Conservation (phyloP, 2,329 filamentous ascomycete genomes). For the Taxawa tesnikishii region DNA sequence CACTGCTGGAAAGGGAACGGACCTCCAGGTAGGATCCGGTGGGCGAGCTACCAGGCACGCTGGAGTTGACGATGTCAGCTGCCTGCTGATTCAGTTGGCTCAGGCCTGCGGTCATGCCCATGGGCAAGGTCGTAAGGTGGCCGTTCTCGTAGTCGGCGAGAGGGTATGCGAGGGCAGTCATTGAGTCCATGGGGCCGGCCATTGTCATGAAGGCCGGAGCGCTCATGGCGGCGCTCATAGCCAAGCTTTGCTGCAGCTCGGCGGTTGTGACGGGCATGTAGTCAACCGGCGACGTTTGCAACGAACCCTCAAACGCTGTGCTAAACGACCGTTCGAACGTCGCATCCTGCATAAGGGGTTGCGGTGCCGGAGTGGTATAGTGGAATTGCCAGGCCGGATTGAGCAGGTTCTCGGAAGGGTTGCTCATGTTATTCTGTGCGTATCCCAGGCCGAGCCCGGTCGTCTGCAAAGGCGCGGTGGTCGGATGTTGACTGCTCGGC, state of each 20-base stretch:
- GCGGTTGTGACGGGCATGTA: conserved; percentile 31
- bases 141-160: conserved; percentile 59
- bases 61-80: conserved; percentile 17
- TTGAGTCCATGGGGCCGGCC: conserved; percentile 29
- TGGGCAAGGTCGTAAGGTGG: conserved; percentile 39
- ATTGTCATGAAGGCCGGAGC: conserved; percentile 26
- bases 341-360: conserved; percentile 18
- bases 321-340: conserved; percentile 24
- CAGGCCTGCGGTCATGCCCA: conserved; percentile 34
- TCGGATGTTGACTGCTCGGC: conserved; percentile 12
- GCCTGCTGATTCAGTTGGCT: conserved; percentile 37
- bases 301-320: conserved; percentile 24
- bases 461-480: conserved; percentile 17
- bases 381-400: conserved; percentile 31
- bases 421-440: conserved; percentile 11
- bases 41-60: conserved; percentile 49
- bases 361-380: conserved; percentile 14
- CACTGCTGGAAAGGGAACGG: conserved; percentile 70
- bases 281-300: conserved; percentile 34
- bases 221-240: conserved; percentile 28
- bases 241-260: conserved; percentile 17
- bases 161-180: conserved; percentile 28
- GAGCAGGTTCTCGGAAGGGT: conserved; percentile 14
- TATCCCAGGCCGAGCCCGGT: conserved; percentile 19
- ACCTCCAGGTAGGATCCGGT: conserved; percentile 77